Base-by-base conservation (phyloP, 2,329 filamentous ascomycete species). In the Neofusicoccum laricinum region DNA sequence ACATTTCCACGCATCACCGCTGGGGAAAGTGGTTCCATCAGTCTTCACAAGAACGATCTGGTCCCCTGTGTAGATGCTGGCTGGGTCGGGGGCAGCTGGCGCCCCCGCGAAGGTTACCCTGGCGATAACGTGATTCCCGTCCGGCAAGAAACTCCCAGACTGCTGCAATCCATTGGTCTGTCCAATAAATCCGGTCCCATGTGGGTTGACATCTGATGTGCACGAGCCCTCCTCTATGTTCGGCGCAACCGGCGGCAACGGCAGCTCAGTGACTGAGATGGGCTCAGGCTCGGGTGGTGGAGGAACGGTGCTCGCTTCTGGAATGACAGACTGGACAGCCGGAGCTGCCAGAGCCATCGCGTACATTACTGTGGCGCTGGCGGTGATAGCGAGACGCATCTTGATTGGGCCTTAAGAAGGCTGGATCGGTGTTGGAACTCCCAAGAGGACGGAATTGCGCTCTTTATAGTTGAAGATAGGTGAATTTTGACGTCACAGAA, bases 1-100 rank as follows among this genome's bases (percentile, higher is more conserved):
- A 61, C 81, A 83, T 66, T 81, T 83, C 80, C 80, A 84, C 0
- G 76, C 55, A 65, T 82, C 79, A 0, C 81, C 81, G 58, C 79
- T 81, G 1, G 72, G 51, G 48, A 83, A 83, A 0, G 64, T 73
- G 2, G 70, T 76, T 1, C 74, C 75, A 62, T 83, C 77, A 0
- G 76, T 66, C 66, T 80, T 82, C 67, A 82, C 71, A 4, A 82
- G 65, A 40, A 83, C 74, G 3, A 82, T 55, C 49, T 83, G 80
- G 10, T 69, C 65, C 2, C 80, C 80, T 1, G 61, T 68, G 66
- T 79, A 83, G 50, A 81, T 77, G 66, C 78, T 80, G 4, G 73
- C 73, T 0, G 77, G 70, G 64, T 80, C 72, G 1, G 77, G 78
- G 4, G 72, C 68, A 0, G 70, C 71, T 0, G 80, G 78, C 2